These are phyloP conservation scores for Cadophora sp. DNA, from an alignment of 2,329 filamentous ascomycete species.

Conservation along the genomic window DNA sequence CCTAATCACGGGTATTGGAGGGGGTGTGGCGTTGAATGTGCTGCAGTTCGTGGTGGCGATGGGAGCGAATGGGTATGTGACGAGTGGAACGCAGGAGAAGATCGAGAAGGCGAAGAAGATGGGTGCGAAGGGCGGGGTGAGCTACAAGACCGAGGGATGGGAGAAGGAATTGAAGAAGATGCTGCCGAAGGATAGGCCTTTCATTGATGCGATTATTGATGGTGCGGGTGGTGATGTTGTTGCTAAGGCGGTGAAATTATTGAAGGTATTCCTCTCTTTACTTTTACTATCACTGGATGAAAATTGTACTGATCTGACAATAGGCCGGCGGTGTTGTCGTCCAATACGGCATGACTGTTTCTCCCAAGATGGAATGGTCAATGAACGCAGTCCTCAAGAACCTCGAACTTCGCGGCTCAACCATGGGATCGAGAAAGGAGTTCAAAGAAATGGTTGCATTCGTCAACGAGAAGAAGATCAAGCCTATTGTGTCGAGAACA, in stretches of 20 bases:
- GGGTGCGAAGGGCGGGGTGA: slow-evolving; percentile 83
- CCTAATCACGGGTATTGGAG: slow-evolving; percentile 89
- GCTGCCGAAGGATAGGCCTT: slow-evolving; percentile 70
- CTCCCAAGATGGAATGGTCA: slow-evolving; percentile 83
- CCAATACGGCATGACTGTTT: slow-evolving; percentile 89
- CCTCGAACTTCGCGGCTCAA: slow-evolving; percentile 83
- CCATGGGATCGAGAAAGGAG: slow-evolving; percentile 90
- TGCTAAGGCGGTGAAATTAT: slow-evolving; percentile 67
- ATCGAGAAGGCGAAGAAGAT: slow-evolving; percentile 73
- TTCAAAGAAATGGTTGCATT: slow-evolving; percentile 92
- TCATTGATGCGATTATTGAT: slow-evolving; percentile 85
- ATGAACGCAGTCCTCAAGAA: slow-evolving; percentile 89
- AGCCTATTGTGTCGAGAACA: slow-evolving; percentile 77
- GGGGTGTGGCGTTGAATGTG: slow-evolving; percentile 85
- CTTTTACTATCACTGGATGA: not conserved
- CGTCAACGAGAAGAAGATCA: slow-evolving; percentile 74
- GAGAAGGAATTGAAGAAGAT: slow-evolving; percentile 73
- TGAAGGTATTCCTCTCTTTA: slow-evolving; percentile 61
- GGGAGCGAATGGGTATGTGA: slow-evolving; percentile 52
- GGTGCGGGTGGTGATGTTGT: slow-evolving; percentile 89
- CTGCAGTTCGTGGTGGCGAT: slow-evolving; percentile 79
- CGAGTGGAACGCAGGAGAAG: slow-evolving; percentile 68
- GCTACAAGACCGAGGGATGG: slow-evolving; percentile 81
- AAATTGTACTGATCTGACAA: slow-evolving; percentile 15
- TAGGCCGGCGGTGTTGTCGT: slow-evolving; percentile 81